A percentile compares a stretch with the other conserved stretches of the same genome.
Conservation (phyloP, 2,329 filamentous ascomycete species). For the Aspergillus alliaceus region DNA sequence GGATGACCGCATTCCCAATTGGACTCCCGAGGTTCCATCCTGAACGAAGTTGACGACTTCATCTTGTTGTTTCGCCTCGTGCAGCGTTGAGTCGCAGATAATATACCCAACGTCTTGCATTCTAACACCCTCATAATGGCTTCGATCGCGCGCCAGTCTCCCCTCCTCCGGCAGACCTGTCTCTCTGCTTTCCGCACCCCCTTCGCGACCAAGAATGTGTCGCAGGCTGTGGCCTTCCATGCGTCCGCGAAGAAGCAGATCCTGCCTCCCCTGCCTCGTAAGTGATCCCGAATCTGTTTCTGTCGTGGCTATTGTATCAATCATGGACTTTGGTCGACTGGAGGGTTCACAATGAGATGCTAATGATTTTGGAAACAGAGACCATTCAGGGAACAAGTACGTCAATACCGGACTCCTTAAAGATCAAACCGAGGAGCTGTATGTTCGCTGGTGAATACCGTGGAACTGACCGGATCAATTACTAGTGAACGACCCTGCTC, state of each 20-base stretch:
- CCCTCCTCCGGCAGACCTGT: slow-evolving; percentile 37
- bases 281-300: slow-evolving; percentile 38
- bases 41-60: slow-evolving; percentile 26
- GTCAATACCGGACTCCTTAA: slow-evolving; percentile 18
- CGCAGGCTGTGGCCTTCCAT: slow-evolving; percentile 79
- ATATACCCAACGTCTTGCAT: slow-evolving; percentile 11
- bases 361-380: slow-evolving; percentile 59
- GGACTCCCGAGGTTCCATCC: slow-evolving; percentile 38
- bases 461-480: slow-evolving; percentile 14
- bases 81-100: slow-evolving; percentile 14
- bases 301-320: background rate
- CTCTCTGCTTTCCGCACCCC: slow-evolving; percentile 36
- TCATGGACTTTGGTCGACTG: background rate
- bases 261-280: slow-evolving; percentile 83
- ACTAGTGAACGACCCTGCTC: slow-evolving; percentile 81
- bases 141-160: slow-evolving; percentile 41
- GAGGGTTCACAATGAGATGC: slow-evolving; percentile 24
- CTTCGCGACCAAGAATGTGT: slow-evolving; percentile 38
- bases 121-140: slow-evolving; percentile 36
- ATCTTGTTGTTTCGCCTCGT: slow-evolving; percentile 17
- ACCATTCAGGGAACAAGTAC: slow-evolving; percentile 73
- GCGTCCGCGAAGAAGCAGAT: slow-evolving; percentile 73
- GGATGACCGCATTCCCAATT: slow-evolving; percentile 41
- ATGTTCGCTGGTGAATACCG: background rate
- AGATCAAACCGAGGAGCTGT: background rate